phyloP scores from a whole-genome alignment of 495 filamentous ascomycete genomes.

The Hyphodiscus hymeniophilus region DNA sequence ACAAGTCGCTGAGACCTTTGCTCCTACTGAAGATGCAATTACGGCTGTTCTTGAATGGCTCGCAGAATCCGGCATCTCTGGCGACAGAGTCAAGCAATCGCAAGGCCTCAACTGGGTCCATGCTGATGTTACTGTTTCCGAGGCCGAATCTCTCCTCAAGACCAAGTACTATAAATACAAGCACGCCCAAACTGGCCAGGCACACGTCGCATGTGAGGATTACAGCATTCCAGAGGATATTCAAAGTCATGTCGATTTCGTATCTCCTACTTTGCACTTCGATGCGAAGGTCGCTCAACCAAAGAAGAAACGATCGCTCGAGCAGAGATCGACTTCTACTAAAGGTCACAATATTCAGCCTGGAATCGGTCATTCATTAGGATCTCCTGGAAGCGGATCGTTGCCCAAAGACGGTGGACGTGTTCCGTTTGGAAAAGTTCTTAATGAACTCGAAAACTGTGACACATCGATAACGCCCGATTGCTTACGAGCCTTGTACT shows the following conservation, averaged over 20 bases:
- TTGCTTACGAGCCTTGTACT: slow-evolving; percentile 10
- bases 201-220: slow-evolving; percentile 28
- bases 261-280: slow-evolving; percentile 13
- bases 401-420: slow-evolving; percentile 1
- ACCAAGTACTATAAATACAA: slow-evolving; percentile 51
- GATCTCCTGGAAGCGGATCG: slow-evolving; percentile 1
- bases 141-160: slow-evolving; percentile 47
- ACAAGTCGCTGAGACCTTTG: slow-evolving; percentile 13
- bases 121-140: slow-evolving; percentile 38
- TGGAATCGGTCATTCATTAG: slow-evolving; percentile 3
- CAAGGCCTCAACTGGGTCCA: slow-evolving; percentile 10
- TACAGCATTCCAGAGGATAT: slow-evolving; percentile 15
- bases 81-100: slow-evolving; percentile 11
- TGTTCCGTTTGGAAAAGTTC: background rate
- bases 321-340: background rate
- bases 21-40: slow-evolving; percentile 4
- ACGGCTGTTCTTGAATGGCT: slow-evolving; percentile 4
- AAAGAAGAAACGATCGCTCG: background rate
- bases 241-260: slow-evolving; percentile 9
- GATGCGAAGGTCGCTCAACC: slow-evolving; percentile 16
- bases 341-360: slow-evolving; percentile 15
- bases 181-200: slow-evolving; percentile 33
- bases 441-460: slow-evolving; percentile 10
- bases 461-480: slow-evolving; percentile 5
- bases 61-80: background rate